Evolutionary conservation across 495 filamentous ascomycete species (phyloP), one percentile per base, ranked within the genome.

Genomic region (Tetracladium setigerum): DNA sequence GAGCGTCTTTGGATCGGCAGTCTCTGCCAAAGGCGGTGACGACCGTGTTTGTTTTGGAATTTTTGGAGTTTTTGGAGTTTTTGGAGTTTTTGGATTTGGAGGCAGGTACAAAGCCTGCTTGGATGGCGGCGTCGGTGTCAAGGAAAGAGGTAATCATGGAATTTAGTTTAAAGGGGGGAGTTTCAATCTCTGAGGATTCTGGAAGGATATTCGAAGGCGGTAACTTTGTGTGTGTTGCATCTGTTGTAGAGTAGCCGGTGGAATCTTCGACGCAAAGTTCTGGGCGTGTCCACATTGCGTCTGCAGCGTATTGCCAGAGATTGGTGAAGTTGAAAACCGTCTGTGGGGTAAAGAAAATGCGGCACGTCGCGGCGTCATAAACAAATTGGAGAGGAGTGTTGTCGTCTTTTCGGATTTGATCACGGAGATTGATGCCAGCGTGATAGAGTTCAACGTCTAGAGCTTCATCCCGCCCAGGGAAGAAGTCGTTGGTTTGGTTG

Each of bases 321-420:
- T 53, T 60, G 16, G 52, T 60, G 5, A 67, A 64, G 19, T 65
- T 60, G 35, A 58, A 62, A 14, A 74, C 43, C 51, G 71, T 76
- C 33, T 61, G 52, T 1, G 60, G 50, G 2, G 75, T 77, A 52
- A 73, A 78, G 52, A 74, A 78, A 49, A 78, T 65, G 9, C 73
- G 60, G 61, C 76, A 79, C 48, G 73, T 65, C 11, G 75, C 72
- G 5, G 73, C 59, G 44, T 76, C 66, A 55, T 75, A 72, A 9
- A 63, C 39, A 59, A 78, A 78, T 51, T 80, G 76, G 11, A 78
- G 54, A 6, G 75, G 74, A 0, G 60, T 66, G 3, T 39, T 40
- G n/a, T 44, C 38, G 27, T 37, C 17, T 34, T 57, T 41, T 16
- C 63, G 63, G 38, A 72, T 48, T 39, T 66, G 59, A 42, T 72